phyloP scores from a whole-genome alignment of 306 rosid genomes.

The Hippophae gyantsensis region DNA sequence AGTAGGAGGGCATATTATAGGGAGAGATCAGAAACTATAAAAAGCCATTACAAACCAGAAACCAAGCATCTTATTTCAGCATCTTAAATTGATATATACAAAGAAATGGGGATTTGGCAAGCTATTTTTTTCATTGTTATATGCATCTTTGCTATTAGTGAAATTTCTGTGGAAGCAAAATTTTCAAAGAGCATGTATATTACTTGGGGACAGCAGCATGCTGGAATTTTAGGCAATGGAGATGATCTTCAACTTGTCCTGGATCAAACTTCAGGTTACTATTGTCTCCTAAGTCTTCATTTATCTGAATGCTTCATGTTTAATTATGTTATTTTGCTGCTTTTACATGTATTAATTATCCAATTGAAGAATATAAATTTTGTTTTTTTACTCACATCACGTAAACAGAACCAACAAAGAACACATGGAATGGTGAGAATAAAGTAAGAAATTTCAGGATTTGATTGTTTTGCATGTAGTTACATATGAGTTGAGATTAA shows the following conservation, averaged over 20 bases:
- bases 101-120: conserved; percentile 29
- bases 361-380: too few relatives aligned
- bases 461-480: too few relatives aligned
- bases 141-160: conserved; percentile 22
- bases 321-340: too few relatives aligned
- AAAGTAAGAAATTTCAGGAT: neutral
- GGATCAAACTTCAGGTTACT: conserved; percentile 50
- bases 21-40: conserved; percentile 18
- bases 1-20: conserved; percentile 3
- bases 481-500: too few relatives aligned
- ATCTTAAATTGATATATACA: conserved; percentile 6
- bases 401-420: too few relatives aligned
- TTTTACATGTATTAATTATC: too few relatives aligned
- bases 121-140: conserved; percentile 19
- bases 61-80: conserved; percentile 16
- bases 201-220: conserved; percentile 51
- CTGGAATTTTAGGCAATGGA: conserved; percentile 32
- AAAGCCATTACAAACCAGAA: conserved; percentile 24
- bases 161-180: conserved; percentile 32
- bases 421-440: too few relatives aligned
- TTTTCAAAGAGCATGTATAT: conserved; percentile 49
- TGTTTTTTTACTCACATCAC: too few relatives aligned
- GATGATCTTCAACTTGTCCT: conserved; percentile 66
- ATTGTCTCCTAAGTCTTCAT: too few relatives aligned
- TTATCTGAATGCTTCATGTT: too few relatives aligned